Base-by-base conservation (phyloP, 2,329 filamentous ascomycete species). In the Clarireedia paspali region DNA sequence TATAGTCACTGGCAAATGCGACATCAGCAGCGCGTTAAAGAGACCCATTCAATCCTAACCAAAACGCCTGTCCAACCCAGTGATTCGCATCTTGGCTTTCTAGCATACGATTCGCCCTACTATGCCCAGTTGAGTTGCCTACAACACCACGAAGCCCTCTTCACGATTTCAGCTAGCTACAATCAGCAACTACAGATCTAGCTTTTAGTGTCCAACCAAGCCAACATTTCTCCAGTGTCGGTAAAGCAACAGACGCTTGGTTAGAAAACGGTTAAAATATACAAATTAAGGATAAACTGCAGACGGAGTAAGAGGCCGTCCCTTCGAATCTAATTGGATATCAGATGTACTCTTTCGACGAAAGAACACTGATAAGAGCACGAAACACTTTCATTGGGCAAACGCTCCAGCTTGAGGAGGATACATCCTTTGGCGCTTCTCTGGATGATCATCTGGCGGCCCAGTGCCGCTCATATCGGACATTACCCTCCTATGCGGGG, bases 341-440 rank as follows among this genome's bases (percentile, higher is more conserved):
- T 20, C 7, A 42, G 39, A n/a, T 20, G 39, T 42, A 42, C 39
- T 42, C 6, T 42, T 20, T 42, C 5, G 15, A 42, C 17, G 5
- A 3, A 17, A 42, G 39, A 4, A 42, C 17, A 42, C 2, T 44
- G 23, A 51, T 49, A 6, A 4, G 17, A 17, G 24, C 9, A 20
- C 3, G 4, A 38, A 14, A 27, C 6, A n/a, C 12, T 20, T 34
- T 14, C 55, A 64, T 60, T 66, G 62, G 15, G 55, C 48, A 50
- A 64, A 69, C 26, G 44, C 56, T 10, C 63, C 61, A 27, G 55
- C 49, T 39, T 39, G 59, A 7, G 62, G 60, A 24, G 61, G 58
- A 56, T 66, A 70, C 58, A 69, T 65, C 49, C 67, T 61, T 47
- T 70, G 68, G 30, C 67, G 56, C 55, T 69, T 70, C 12, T 68